phyloP scores from a whole-genome alignment of 768 basidiomycete genomes.

The Podaxis carcinomalis region DNA sequence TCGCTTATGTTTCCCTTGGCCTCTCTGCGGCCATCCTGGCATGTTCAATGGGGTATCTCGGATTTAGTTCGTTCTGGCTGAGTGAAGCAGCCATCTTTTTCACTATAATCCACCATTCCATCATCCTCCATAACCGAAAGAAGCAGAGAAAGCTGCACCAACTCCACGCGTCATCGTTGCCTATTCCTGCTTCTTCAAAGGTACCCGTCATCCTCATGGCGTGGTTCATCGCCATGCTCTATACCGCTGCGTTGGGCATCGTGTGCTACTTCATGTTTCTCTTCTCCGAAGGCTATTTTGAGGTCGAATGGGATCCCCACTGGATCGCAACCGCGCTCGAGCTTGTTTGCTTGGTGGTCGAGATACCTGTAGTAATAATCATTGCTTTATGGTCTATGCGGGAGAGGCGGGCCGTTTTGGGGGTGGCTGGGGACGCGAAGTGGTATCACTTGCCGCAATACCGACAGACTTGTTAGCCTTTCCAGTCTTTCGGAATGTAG shows the following conservation, averaged over 20 bases:
- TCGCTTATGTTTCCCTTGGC: background rate
- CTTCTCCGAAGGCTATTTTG: background rate
- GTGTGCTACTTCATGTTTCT: background rate
- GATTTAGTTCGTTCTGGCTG: background rate
- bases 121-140: background rate
- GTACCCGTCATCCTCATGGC: background rate
- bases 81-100: background rate
- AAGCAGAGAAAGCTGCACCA: background rate
- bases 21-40: background rate
- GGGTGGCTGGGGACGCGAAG: background rate
- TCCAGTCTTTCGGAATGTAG: background rate
- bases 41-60: background rate
- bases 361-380: background rate
- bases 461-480: background rate
- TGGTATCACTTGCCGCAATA: background rate
- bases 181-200: background rate
- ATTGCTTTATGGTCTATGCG: background rate
- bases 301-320: background rate
- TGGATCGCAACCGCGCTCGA: background rate
- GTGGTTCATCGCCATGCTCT: background rate
- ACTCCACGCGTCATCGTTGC: background rate
- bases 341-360: background rate
- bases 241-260: background rate
- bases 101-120: background rate
- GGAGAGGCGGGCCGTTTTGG: background rate